Conservation (phyloP, 331 rosid species). For the Acacia pycnantha region DNA sequence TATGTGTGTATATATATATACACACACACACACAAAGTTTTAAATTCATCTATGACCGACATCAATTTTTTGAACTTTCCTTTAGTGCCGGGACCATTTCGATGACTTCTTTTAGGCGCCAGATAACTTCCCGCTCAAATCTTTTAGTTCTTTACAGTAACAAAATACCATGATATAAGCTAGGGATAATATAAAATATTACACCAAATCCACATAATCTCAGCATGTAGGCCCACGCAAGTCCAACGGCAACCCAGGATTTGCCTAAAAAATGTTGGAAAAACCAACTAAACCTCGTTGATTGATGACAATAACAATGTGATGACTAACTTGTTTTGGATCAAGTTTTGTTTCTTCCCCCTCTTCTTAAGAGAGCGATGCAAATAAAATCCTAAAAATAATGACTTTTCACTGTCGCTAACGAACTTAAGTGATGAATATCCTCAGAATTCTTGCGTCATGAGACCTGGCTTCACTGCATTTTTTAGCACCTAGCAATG, state of each 20-base stretch:
- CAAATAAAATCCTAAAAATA: background rate
- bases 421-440: background rate
- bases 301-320: background rate
- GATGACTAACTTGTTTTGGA: background rate
- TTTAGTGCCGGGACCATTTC: conserved; percentile 17
- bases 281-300: background rate
- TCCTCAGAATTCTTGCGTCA: background rate
- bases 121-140: conserved; percentile 12
- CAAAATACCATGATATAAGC: conserved; percentile 23
- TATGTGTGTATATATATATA: background rate
- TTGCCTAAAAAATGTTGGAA: background rate
- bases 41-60: background rate
- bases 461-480: background rate
- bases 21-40: background rate
- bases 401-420: background rate
- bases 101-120: conserved; percentile 10
- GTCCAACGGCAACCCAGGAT: background rate
- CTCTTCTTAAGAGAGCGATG: background rate
- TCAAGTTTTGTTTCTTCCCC: background rate
- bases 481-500: background rate
- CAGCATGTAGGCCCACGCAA: conserved; percentile 37
- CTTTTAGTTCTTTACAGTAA: background rate
- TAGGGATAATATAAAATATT: conserved; percentile 63
- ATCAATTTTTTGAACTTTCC: background rate
- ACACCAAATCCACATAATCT: conserved; percentile 32